These are phyloP conservation scores for Staphylotrichum tortipilum DNA, from an alignment of 495 filamentous ascomycete genomes.

Conservation along the genomic window DNA sequence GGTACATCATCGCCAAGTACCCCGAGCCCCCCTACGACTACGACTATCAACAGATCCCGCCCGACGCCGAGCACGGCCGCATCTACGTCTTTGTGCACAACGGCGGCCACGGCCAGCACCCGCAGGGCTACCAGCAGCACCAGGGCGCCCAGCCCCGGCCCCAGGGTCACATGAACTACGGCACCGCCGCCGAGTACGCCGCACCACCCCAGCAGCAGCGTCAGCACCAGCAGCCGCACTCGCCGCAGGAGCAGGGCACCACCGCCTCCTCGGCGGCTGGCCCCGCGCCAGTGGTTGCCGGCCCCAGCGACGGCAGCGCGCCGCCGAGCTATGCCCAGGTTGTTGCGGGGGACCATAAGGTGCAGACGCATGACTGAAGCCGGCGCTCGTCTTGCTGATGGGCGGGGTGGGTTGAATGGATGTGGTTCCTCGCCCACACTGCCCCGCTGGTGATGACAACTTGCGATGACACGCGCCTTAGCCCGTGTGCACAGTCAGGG, in stretches of 20 bases:
- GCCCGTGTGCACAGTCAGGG: no score
- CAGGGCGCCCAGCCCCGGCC: constrained; percentile 16
- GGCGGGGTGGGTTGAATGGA: no score
- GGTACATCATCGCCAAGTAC: constrained; percentile 94
- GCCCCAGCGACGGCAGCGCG: constrained; percentile 19
- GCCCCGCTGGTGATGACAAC: no score
- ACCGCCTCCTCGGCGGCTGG: constrained; percentile 13
- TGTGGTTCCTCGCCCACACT: no score
- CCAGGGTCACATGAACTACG: constrained; percentile 34
- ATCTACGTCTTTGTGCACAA: constrained; percentile 62
- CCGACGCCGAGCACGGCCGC: constrained; percentile 45
- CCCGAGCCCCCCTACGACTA: constrained; percentile 67
- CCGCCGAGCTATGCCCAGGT: constrained; percentile 79
- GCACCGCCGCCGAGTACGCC: constrained; percentile 17
- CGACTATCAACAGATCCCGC: constrained; percentile 39
- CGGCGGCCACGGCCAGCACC: constrained; percentile 8
- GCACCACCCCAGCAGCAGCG: constrained; percentile 1
- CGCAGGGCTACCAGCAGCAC: neutral
- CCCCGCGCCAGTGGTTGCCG: no score
- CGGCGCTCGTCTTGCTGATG: neutral
- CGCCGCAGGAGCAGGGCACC: constrained; percentile 31
- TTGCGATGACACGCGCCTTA: no score
- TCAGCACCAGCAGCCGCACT: constrained; percentile 8
- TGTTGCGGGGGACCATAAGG: constrained; percentile 78
- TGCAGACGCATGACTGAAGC: constrained; percentile 60